Conservation (phyloP, 139 green algal species). For the Pleodorina starrii region DNA sequence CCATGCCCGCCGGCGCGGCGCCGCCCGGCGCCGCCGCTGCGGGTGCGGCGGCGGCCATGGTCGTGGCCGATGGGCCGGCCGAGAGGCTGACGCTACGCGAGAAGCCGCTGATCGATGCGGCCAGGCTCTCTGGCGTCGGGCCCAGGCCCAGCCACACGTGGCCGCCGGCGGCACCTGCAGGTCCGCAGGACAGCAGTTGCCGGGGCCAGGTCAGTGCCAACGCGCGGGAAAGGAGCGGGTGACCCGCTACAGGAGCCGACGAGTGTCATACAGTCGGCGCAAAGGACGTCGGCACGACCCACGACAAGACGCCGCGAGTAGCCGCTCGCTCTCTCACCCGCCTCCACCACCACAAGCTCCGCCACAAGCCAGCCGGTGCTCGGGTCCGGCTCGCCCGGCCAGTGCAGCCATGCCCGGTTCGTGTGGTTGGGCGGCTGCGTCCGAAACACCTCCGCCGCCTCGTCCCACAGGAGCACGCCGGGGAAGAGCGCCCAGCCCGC, state of each 20-base stretch:
- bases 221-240: no score
- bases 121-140: not conserved
- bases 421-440: not conserved
- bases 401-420: constrained; percentile 24
- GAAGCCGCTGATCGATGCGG: not conserved
- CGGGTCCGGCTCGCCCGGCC: constrained; percentile 26
- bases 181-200: no score
- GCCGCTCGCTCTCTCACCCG: constrained; percentile 29
- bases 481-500: not conserved
- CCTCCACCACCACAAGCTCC: constrained; percentile 31
- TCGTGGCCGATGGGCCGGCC: not conserved
- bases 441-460: not conserved
- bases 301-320: no score
- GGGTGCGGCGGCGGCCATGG: not conserved
- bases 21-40: not conserved
- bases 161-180: not conserved
- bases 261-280: no score
- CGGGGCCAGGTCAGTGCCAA: no score
- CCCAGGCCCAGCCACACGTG: constrained; percentile 45
- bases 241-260: no score
- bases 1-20: not conserved
- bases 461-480: not conserved
- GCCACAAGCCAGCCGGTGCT: constrained; percentile 30
- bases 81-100: not conserved
- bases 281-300: no score